Evolutionary conservation across 2,329 filamentous ascomycete genomes (phyloP).

Genomic region (Xylaria sp.): DNA sequence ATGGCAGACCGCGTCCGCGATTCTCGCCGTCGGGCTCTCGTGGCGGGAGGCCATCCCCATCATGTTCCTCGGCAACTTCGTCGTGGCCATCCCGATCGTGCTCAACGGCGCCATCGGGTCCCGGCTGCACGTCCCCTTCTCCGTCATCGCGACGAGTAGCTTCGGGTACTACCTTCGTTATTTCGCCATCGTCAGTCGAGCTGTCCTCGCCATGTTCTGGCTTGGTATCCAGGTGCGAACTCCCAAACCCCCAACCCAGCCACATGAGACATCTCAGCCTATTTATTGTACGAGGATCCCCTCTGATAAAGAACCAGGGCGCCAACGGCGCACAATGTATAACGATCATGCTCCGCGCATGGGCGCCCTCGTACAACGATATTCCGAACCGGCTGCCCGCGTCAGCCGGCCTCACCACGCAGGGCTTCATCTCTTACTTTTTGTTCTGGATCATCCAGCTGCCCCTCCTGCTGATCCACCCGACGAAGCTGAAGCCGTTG

Average conservation of each 20-base stretch:
- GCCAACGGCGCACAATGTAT: slow-evolving; percentile 56
- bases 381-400: slow-evolving; percentile 63
- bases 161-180: slow-evolving; percentile 59
- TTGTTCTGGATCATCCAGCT: slow-evolving; percentile 61
- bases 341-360: slow-evolving; percentile 56
- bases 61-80: slow-evolving; percentile 68
- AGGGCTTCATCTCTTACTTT: slow-evolving; percentile 61
- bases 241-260: background rate
- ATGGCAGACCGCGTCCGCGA: slow-evolving; percentile 51
- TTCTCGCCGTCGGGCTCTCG: slow-evolving; percentile 51
- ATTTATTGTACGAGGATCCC: background rate
- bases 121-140: slow-evolving; percentile 60
- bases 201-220: slow-evolving; percentile 63
- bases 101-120: slow-evolving; percentile 60
- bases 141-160: slow-evolving; percentile 56
- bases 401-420: slow-evolving; percentile 63
- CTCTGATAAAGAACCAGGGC: slow-evolving; percentile 13
- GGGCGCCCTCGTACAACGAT: slow-evolving; percentile 65
- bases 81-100: slow-evolving; percentile 64
- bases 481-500: slow-evolving; percentile 53
- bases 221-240: slow-evolving; percentile 62
- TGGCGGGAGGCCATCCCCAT: slow-evolving; percentile 51
- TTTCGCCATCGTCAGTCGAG: slow-evolving; percentile 54
- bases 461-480: slow-evolving; percentile 48
- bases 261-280: background rate